Conservation (phyloP, 305 asterid species). For the Salvia sclarea region DNA sequence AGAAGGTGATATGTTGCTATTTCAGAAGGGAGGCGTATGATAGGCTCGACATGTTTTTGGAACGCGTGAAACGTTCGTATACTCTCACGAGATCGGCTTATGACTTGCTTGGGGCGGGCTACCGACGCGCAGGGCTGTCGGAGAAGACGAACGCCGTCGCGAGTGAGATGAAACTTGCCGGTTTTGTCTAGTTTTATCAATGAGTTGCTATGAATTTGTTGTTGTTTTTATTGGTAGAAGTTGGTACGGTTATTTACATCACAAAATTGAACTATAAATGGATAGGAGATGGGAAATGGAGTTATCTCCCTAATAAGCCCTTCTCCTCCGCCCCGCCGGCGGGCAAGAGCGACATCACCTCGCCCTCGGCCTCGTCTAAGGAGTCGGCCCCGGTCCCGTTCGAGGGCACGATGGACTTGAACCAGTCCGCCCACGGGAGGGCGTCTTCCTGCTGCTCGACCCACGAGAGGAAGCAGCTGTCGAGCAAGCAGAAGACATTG, state of each 20-base stretch:
- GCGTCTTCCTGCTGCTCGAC: conserved; percentile 80
- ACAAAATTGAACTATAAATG: background rate
- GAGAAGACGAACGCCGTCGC: conserved; percentile 36
- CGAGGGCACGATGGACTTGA: conserved; percentile 46
- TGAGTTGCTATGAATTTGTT: no score
- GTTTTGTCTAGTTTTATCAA: conserved; percentile 31
- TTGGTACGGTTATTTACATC: background rate
- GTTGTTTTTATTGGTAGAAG: background rate
- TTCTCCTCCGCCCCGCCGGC: conserved; percentile 22
- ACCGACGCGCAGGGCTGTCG: conserved; percentile 43
- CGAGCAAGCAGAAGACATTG: conserved; percentile 83
- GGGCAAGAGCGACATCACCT: background rate
- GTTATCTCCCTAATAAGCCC: background rate
- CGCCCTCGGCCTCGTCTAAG: conserved; percentile 33
- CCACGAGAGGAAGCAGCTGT: conserved; percentile 90
- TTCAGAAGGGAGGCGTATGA: conserved; percentile 53
- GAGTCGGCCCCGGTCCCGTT: conserved; percentile 18
- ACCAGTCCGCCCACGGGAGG: conserved; percentile 66
- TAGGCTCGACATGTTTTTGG: conserved; percentile 45
- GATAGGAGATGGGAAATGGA: background rate
- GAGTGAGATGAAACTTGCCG: conserved; percentile 47
- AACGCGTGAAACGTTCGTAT: conserved; percentile 34
- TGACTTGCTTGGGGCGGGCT: conserved; percentile 53
- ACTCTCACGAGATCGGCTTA: conserved; percentile 41
- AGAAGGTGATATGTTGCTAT: conserved; percentile 48